Evolutionary conservation across 768 basidiomycete species (phyloP).

Genomic region (Hygrocybe punicea): DNA sequence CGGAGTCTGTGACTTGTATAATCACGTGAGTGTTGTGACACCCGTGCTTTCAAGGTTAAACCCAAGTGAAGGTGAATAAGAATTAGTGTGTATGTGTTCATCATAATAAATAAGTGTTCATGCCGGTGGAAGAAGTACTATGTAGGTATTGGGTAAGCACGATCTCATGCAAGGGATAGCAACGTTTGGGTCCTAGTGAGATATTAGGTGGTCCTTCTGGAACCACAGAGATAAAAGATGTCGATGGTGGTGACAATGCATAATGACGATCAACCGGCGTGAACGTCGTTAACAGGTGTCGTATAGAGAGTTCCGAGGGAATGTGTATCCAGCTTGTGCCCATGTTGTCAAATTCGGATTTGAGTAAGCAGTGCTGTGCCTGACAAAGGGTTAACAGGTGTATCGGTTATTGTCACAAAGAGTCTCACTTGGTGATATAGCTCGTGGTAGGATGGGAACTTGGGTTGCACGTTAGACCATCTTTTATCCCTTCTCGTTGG

Average conservation of each 20-base stretch:
- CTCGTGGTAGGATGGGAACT: constrained; percentile 68
- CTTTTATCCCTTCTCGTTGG: constrained; percentile 67
- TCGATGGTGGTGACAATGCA: neutral
- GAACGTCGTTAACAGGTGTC: constrained; percentile 37
- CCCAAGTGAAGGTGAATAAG: too few species aligned
- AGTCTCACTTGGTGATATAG: constrained; percentile 65
- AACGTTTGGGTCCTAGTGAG: too few species aligned
- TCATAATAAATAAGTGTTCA: too few species aligned
- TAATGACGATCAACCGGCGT: neutral
- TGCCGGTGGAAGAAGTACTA: too few species aligned
- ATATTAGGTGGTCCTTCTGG: too few species aligned
- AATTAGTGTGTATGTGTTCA: too few species aligned
- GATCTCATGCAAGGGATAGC: too few species aligned
- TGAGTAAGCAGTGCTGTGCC: constrained; percentile 55
- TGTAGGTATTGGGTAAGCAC: too few species aligned
- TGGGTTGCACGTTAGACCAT: constrained; percentile 79
- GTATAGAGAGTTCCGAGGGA: constrained; percentile 63
- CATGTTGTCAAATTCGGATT: constrained; percentile 87
- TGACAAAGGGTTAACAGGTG: constrained; percentile 15
- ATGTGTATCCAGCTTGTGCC: constrained; percentile 68
- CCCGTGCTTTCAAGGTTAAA: too few species aligned
- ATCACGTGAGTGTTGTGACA: neutral
- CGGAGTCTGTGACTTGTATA: neutral
- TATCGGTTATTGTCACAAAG: neutral
- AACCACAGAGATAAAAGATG: too few species aligned